phyloP scores from a whole-genome alignment of 352 stramenopile genomes.

The Pythium sp. region DNA sequence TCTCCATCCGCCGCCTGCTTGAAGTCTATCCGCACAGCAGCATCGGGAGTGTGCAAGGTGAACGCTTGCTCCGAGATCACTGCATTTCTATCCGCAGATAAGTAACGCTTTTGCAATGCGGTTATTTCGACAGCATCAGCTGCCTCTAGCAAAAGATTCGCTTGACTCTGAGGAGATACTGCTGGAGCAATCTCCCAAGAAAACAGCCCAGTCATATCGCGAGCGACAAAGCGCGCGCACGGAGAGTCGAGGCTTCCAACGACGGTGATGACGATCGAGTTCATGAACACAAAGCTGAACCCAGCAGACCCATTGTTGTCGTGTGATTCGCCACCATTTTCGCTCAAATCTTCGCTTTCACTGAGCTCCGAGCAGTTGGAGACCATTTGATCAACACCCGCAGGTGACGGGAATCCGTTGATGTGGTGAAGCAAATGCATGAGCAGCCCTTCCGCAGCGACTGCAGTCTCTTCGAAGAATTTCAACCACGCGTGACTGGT shows the following conservation, averaged over 20 bases:
- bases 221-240: conserved; percentile 70
- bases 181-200: conserved; percentile 78
- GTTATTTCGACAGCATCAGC: not conserved
- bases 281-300: conserved; percentile 88
- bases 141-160: not conserved
- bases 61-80: conserved; percentile 27
- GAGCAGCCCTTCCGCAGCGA: conserved; percentile 74
- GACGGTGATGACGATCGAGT: conserved; percentile 84
- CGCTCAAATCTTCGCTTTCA: conserved; percentile 33
- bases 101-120: not conserved
- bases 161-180: conserved; percentile 4
- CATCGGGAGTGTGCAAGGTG: conserved; percentile 37
- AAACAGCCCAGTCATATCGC: conserved; percentile 85
- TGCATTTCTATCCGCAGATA: not conserved
- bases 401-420: conserved; percentile 80
- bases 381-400: conserved; percentile 81
- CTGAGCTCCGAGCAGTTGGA: conserved; percentile 75
- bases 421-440: conserved; percentile 87
- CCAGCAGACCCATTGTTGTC: conserved; percentile 31
- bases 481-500: conserved; percentile 68
- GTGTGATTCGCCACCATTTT: conserved; percentile 19
- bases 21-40: conserved; percentile 58
- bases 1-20: conserved; percentile 38
- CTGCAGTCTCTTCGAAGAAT: conserved; percentile 82
- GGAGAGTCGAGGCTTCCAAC: conserved; percentile 77